Evolutionary conservation across 768 basidiomycete species (phyloP).

Genomic region (Trametes gibbosa): DNA sequence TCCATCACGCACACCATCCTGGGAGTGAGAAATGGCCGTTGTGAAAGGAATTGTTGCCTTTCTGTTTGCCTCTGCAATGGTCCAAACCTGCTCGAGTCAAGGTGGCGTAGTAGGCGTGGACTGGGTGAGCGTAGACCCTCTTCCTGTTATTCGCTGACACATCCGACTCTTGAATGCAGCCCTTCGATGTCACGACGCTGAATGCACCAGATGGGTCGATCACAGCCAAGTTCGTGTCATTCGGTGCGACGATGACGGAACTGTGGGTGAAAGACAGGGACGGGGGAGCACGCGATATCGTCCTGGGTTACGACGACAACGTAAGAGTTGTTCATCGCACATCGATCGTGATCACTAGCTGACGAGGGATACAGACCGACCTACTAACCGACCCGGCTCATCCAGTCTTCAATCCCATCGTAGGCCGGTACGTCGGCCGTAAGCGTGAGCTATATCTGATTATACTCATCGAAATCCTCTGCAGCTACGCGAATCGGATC

Average conservation of each 20-base stretch:
- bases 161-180: slow-evolving; percentile 27
- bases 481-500: slow-evolving; percentile 52
- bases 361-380: slow-evolving; percentile 30
- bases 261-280: slow-evolving; percentile 54
- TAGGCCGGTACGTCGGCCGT: slow-evolving; percentile 19
- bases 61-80: neutral
- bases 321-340: slow-evolving; percentile 33
- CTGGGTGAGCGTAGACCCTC: slow-evolving; percentile 10
- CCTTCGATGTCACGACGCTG: slow-evolving; percentile 47
- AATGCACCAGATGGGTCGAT: slow-evolving; percentile 54
- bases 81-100: neutral
- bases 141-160: neutral
- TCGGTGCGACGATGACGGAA: slow-evolving; percentile 55
- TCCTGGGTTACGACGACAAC: slow-evolving; percentile 59
- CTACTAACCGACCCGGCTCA: slow-evolving; percentile 45
- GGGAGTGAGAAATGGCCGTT: neutral
- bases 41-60: neutral
- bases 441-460: neutral
- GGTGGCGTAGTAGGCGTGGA: neutral
- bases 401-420: slow-evolving; percentile 40
- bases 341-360: neutral
- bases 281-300: slow-evolving; percentile 47
- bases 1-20: too few species aligned
- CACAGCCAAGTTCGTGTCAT: slow-evolving; percentile 54
- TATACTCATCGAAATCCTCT: slow-evolving; percentile 26